Evolutionary conservation across 148 eudicot genomes (phyloP), one percentile per base, ranked within the genome.

Genomic region (Amaranthus cruentus): DNA sequence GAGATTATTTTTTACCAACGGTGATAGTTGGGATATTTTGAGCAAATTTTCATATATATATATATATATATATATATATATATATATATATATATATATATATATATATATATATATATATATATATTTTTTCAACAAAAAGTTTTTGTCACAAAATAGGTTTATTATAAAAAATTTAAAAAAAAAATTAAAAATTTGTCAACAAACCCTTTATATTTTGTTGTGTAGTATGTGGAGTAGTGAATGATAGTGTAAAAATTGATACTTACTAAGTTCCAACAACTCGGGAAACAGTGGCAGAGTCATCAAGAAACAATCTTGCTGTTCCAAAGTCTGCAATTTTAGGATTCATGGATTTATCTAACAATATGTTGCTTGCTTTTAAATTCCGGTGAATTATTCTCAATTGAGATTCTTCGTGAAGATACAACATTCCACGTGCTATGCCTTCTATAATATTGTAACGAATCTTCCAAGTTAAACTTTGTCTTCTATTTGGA

Each of bases 381-480:
- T 82, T 82, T 56, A 82, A 78, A 21, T 82, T 82, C 11, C 85
- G 80, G 58, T 84, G 87, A 3, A 84, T 76, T 28, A 84, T 79
- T 65, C 50, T 74, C 5, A 78, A 72, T 49, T 70, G 75, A 46
- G 83, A 84, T 18, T 79, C 81, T 53, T 84, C 85, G 28, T 84
- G 83, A 38, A 77, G 75, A 64, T 85, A 85, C n/a, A 85, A 59
- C 59, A 83, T 48, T 69, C 88, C 88, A 13, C 62, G 65, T 14
- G 82, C 82, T 38, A 85, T 78, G 73, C 88, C 88, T 73, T 71
- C 55, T 60, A 83, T 73, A 52, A 85, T 85, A 15, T 80, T 70
- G 69, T 55, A 77, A 11, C 88, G 85, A 9, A 9, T 78, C 56
- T 46, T 52, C 88, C 88, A 85, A 62, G 75, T 59, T 51, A 85